phyloP scores from a whole-genome alignment of 2,329 filamentous ascomycete species.

The Coniella vitis region DNA sequence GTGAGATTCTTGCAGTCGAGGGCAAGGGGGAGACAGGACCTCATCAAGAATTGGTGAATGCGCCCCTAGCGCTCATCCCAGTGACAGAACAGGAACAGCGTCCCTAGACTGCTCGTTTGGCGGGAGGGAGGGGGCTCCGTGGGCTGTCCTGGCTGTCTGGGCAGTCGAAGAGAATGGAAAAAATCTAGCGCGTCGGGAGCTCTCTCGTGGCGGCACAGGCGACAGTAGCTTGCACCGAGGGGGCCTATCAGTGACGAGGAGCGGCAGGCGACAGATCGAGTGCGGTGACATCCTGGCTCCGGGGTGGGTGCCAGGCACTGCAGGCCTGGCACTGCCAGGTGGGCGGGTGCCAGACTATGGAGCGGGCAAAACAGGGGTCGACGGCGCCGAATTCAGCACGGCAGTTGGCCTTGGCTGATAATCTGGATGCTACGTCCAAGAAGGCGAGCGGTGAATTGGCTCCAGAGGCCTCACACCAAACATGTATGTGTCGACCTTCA shows the following conservation, averaged over 20 bases:
- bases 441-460: no score
- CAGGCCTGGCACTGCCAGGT: no score
- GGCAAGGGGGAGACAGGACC: not conserved
- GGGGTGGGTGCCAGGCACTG: no score
- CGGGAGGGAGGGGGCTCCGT: not conserved
- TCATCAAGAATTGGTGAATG: not conserved
- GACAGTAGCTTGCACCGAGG: constrained; percentile 14
- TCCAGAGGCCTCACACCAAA: no score
- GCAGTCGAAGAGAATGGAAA: constrained; percentile 1
- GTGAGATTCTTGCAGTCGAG: constrained; percentile 2
- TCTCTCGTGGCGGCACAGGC: constrained; percentile 12
- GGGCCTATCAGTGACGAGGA: not conserved
- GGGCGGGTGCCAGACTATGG: no score
- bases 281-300: not conserved
- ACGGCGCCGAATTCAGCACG: no score
- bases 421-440: not conserved
- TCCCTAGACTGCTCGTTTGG: not conserved
- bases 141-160: no score
- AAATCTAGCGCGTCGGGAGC: constrained; percentile 13
- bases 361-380: no score
- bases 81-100: not conserved
- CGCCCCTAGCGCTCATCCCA: not conserved
- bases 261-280: not conserved
- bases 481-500: no score
- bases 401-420: no score